Percentiles rank a stretch among this genome's conserved stretches.
Evolutionary conservation across 768 basidiomycete genomes (phyloP).

Genomic region (Pulveroboletus sp.): DNA sequence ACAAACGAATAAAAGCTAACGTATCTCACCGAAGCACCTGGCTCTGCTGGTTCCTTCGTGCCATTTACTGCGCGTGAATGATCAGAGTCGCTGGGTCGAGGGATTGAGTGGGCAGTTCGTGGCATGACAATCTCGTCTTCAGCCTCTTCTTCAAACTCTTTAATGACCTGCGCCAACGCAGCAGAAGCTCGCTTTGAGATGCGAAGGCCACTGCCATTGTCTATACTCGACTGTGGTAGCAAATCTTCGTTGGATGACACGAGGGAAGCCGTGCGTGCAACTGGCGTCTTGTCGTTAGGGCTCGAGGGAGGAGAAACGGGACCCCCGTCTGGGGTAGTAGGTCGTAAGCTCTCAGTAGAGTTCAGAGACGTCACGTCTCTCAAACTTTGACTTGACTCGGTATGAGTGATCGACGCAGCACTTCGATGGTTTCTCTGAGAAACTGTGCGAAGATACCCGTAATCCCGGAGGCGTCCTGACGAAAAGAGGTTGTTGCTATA

Average conservation of each 20-base stretch:
- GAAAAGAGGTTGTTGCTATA: conserved; percentile 87
- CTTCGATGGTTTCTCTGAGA: conserved; percentile 39
- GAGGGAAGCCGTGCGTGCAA: conserved; percentile 41
- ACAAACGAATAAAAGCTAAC: conserved; percentile 5
- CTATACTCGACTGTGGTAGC: conserved; percentile 14
- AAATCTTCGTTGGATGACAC: conserved; percentile 33
- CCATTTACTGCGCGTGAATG: conserved; percentile 18
- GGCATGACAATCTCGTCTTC: conserved; percentile 78
- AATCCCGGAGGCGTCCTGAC: conserved; percentile 73
- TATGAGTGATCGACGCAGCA: conserved; percentile 41
- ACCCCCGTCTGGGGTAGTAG: conserved; percentile 53
- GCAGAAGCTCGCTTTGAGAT: conserved; percentile 58
- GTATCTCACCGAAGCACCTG: conserved; percentile 24
- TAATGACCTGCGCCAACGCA: conserved; percentile 71
- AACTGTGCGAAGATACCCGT: conserved; percentile 60
- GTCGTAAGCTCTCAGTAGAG: conserved; percentile 45
- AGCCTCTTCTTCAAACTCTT: conserved; percentile 67
- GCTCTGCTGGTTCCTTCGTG: conserved; percentile 15
- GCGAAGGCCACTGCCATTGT: conserved; percentile 12
- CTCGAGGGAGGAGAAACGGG: conserved; percentile 40
- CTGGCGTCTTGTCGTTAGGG: conserved; percentile 37
- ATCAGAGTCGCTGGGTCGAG: conserved; percentile 33
- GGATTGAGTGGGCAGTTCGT: conserved; percentile 47
- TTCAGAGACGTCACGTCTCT: conserved; percentile 40
- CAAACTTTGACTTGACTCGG: conserved; percentile 42